Evolutionary conservation across 2,329 filamentous ascomycete species (phyloP), one percentile per base, ranked within the genome.

Genomic region (Septoria linicola): DNA sequence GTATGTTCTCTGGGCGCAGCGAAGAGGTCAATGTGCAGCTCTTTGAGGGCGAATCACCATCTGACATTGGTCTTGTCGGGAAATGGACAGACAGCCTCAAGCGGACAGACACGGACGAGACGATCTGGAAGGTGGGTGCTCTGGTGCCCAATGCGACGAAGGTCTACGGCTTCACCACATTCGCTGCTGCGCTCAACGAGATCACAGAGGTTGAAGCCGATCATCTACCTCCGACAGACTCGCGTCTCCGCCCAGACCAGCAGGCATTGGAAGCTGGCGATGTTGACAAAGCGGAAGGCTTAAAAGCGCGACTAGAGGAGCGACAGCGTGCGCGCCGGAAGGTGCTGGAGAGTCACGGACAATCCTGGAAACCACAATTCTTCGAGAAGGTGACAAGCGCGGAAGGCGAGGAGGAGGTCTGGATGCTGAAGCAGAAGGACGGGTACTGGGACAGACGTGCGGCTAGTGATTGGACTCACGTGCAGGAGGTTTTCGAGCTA

Each of bases 1-100:
- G 93, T 59, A 96, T 99, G 89, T 99, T 97, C 73, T 91, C 92
- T 25, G 93, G 93, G 11, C 84, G 93, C 50, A 87, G 87, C 55
- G 93, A 99, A 70, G 93, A 99, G 55, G 88, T 97, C 8, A 78
- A 80, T 30, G 85, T 92, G 5, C 85, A 91, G 62, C 80, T 84
- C 1, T 85, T 85, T 59, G 84, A 85, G 51, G 51, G 60, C n/a
- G 89, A 89, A 34, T 71, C 74, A 19, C 77, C 82, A 16, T 80
- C 87, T 0, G 80, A 87, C 0, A 75, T 85, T 8, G 83, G 87
- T 13, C 74, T 97, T 19, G 71, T 75, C 0, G 93, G 93, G 2
- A 95, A 87, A 48, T 99, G 93, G 93, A 96, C 91, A 0, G 76
- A 77, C 2, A 79, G 81, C 1, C 77, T 99, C 4, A 79, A 81